A percentile compares a stretch with the other conserved stretches of the same genome.
Evolutionary conservation across 306 rosid genomes (phyloP).

Genomic region (Pyrus betulifolia): DNA sequence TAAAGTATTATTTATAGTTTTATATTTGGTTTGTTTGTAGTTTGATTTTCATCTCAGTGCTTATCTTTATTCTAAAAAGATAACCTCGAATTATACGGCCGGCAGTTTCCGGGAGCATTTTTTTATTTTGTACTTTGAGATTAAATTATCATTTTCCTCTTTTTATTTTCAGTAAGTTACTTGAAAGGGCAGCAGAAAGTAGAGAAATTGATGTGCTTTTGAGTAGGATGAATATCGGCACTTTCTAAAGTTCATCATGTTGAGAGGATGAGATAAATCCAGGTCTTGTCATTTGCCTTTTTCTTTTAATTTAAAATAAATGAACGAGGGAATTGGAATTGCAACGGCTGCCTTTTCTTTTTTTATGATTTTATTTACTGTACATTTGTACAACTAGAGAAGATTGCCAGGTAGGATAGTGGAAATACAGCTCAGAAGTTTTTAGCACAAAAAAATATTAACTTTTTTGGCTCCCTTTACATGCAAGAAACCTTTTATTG

Average conservation of each 20-base stretch:
- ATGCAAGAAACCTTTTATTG: neutral
- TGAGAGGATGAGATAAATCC: neutral
- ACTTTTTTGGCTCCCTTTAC: neutral
- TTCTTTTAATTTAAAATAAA: neutral
- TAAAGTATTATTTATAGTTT: too few species aligned
- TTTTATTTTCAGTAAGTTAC: neutral
- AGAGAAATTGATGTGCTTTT: neutral
- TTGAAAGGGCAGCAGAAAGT: neutral
- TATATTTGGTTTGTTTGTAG: too few species aligned
- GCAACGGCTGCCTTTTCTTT: too few species aligned
- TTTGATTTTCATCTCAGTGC: too few species aligned
- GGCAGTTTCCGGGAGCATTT: too few species aligned
- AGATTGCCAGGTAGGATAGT: constrained; percentile 10
- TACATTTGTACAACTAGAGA: neutral
- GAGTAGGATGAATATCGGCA: neutral
- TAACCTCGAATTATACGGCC: neutral
- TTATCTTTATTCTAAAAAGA: neutral
- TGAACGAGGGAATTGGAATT: too few species aligned
- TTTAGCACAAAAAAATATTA: neutral
- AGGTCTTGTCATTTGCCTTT: neutral
- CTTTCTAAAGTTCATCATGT: neutral
- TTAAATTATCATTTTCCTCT: neutral
- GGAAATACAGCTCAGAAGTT: neutral
- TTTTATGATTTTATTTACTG: neutral
- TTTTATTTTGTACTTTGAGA: too few species aligned